Evolutionary conservation across 2,329 filamentous ascomycete species (phyloP), one percentile per base, ranked within the genome.

Genomic region (Fusarium begoniae): DNA sequence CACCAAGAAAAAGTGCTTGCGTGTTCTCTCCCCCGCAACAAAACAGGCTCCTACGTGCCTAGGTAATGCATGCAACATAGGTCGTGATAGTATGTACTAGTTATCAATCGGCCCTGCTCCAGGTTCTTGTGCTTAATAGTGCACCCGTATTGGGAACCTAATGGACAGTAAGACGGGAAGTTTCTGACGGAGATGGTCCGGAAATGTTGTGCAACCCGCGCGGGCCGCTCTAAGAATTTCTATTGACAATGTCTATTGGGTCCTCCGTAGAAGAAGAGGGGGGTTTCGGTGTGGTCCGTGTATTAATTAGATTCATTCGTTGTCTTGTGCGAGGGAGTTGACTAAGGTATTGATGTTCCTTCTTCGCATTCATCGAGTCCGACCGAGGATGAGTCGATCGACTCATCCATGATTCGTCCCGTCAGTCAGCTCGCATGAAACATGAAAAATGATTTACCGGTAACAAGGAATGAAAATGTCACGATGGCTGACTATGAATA

Each of bases 61-160:
- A 38, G n/a, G 32, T 18, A 53, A 37, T 37, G 50, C 50, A 62
- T 56, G 44, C 65, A 55, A 37, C 65, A 62, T 47, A 44, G 53
- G 54, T 47, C 37, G 60, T 40, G 44, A 70, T 45, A 44, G 51
- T 50, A 26, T 26, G 26, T 26, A 59, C 43, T 51, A 59, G 61
- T 67, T 64, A 62, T 38, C 40, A 67, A 61, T 73, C 69, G 72
- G 72, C 72, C 72, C 69, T 75, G 65, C 43, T 69, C 66, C 53
- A 50, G 47, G 44, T 44, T 66, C 24, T 41, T 61, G 63, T 69
- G 57, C 37, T 70, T 55, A n/a, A 57, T 45, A 70, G 41, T 74
- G 55, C 58, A 50, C 50, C 66, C 37, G 44, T 50, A 54, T 30
- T 38, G 44, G 56, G 64, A 69, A 55, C 30, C 51, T n/a, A 66